Evolutionary conservation across 768 basidiomycete species (phyloP).

Genomic region (Lentinula edodes): DNA sequence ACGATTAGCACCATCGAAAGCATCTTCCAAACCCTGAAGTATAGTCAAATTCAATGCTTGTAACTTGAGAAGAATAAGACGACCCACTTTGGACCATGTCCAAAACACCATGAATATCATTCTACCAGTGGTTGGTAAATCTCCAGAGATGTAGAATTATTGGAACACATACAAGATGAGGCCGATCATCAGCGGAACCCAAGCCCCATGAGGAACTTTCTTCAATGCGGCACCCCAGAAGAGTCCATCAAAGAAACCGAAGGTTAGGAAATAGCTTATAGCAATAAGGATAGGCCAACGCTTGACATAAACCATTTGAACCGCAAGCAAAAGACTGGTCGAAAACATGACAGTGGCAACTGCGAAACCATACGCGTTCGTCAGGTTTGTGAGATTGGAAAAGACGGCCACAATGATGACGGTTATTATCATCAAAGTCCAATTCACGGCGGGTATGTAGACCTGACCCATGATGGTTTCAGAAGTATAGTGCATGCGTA

Average conservation of each 20-base stretch:
- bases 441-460: constrained; percentile 62
- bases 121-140: constrained; percentile 17
- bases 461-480: constrained; percentile 58
- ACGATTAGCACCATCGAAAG: constrained; percentile 52
- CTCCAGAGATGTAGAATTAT: background rate
- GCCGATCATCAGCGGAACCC: constrained; percentile 62
- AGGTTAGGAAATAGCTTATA: constrained; percentile 42
- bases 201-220: constrained; percentile 61
- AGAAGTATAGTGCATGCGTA: constrained; percentile 57
- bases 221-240: constrained; percentile 63
- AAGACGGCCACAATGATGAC: constrained; percentile 55
- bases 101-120: constrained; percentile 50
- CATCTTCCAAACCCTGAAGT: constrained; percentile 47
- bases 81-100: constrained; percentile 55
- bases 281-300: constrained; percentile 35
- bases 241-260: constrained; percentile 63
- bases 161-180: constrained; percentile 33
- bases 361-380: constrained; percentile 60
- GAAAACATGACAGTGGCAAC: constrained; percentile 64
- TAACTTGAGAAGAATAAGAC: background rate
- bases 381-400: constrained; percentile 44
- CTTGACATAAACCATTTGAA: constrained; percentile 58
- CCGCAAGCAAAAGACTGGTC: constrained; percentile 48
- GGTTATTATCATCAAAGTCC: constrained; percentile 47
- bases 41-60: background rate